Percentiles rank a stretch among this genome's conserved stretches.
Conservation (phyloP, 768 basidiomycete genomes). For the Glaciozyma antarctica region DNA sequence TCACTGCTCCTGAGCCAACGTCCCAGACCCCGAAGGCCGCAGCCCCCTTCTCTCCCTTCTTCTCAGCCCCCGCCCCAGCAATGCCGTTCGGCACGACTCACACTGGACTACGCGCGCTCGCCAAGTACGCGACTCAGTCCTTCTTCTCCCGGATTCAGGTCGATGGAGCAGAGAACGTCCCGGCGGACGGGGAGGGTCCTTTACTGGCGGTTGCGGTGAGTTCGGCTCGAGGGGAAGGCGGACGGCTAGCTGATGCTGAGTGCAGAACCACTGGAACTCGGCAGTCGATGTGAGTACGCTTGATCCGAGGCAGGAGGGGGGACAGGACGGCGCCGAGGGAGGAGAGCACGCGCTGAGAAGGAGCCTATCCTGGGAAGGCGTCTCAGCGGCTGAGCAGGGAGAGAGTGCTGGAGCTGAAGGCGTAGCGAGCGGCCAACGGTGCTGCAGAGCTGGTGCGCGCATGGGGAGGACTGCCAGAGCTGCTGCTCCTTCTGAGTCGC, state of each 20-base stretch:
- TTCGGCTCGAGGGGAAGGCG: neutral
- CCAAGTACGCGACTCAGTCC: constrained; percentile 15
- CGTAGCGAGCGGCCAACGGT: no score
- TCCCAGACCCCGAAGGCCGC: no score
- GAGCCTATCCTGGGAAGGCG: neutral
- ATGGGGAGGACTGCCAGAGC: neutral
- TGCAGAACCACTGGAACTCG: constrained; percentile 29
- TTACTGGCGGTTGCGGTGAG: neutral
- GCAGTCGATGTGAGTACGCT: constrained; percentile 24
- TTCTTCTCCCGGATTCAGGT: constrained; percentile 20
- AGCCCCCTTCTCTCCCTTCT: no score
- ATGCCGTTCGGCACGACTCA: constrained; percentile 40
- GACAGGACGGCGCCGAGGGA: neutral
- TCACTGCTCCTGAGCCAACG: no score
- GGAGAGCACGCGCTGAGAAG: neutral
- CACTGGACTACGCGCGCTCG: constrained; percentile 21
- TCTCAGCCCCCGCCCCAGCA: no score
- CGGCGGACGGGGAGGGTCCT: constrained; percentile 12
- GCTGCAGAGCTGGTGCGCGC: no score
- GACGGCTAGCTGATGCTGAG: constrained; percentile 1
- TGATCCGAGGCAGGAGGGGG: neutral
- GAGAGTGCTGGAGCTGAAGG: no score
- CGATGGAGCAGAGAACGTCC: constrained; percentile 9
- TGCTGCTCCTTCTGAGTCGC: constrained; percentile 43
- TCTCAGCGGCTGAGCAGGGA: no score